These are phyloP conservation scores for Neopestalotiopsis sp. DNA, from an alignment of 2,329 filamentous ascomycete genomes.

Conservation along the genomic window DNA sequence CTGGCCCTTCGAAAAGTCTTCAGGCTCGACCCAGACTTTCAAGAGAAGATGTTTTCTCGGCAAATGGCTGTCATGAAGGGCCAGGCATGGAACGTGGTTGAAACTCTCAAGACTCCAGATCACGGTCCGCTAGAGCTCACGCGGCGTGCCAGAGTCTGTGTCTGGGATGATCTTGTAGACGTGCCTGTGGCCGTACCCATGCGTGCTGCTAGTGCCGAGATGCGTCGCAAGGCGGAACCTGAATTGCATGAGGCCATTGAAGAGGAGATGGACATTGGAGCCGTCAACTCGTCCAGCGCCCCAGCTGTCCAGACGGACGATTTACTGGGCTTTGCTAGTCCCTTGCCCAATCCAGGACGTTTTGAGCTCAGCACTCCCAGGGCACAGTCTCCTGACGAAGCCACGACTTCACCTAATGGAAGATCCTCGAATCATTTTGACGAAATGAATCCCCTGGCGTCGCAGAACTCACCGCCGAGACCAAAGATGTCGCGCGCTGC, in stretches of 20 bases:
- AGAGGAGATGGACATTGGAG: conserved; percentile 92
- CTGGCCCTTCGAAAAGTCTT: conserved; percentile 85
- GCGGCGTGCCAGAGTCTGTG: conserved; percentile 85
- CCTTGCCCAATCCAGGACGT: conserved; percentile 75
- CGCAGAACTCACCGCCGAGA: conserved; percentile 18
- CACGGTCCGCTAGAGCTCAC: conserved; percentile 95
- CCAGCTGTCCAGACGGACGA: conserved; percentile 59
- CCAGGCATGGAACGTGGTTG: conserved; percentile 98
- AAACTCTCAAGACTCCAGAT: conserved; percentile 90
- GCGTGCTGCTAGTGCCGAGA: conserved; percentile 82
- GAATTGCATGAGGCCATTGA: conserved; percentile 58
- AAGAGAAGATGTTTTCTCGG: conserved; percentile 98
- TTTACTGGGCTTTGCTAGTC: conserved; percentile 69
- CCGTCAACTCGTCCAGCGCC: conserved; percentile 60
- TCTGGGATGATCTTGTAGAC: conserved; percentile 98
- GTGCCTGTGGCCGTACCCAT: conserved; percentile 93
- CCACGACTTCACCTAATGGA: conserved; percentile 25
- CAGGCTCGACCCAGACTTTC: conserved; percentile 91
- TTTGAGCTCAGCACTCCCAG: conserved; percentile 68
- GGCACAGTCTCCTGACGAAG: conserved; percentile 45
- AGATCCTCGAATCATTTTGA: conserved; percentile 34
- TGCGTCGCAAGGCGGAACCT: conserved; percentile 67
- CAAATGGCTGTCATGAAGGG: conserved; percentile 99
- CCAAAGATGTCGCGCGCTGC: conserved; percentile 21
- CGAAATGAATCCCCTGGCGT: conserved; percentile 13